Base-by-base conservation (phyloP, 352 stramenopile genomes). In the Elongisporangium senticosum region DNA sequence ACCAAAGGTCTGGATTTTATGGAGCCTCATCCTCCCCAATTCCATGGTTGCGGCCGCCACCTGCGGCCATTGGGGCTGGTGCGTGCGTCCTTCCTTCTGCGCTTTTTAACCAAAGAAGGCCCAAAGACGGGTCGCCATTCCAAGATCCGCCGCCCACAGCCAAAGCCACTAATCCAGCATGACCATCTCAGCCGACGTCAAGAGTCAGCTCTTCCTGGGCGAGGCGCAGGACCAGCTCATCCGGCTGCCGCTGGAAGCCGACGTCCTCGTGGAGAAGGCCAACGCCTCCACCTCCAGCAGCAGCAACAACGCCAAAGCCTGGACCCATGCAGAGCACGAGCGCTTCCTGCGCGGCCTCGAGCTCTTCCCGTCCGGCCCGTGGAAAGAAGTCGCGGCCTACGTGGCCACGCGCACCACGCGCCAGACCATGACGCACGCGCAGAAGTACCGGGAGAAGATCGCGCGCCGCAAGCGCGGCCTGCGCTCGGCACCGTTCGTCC, bases 401-500 rank as follows among this genome's bases (percentile, higher is more conserved):
- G 70, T 87, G 13, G 66, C 73, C 24, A 84, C 76, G 0, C 71
- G 79, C 47, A 87, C 79, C 1, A 83, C 90, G 3, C 89, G 93
- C n/a, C 95, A 98, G 68, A 98, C 97, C 47, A 83, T 83, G 49
- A 96, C 83, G n/a, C 94, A 98, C 61, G 92, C 92, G 3, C 92
- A 98, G 72, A 98, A 98, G 65, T 98, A 98, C 67, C 77, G 79
- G 52, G 74, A 89, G 64, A 90, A 90, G 67, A 80, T 85, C 51
- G 72, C 71, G 14, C 70, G 79, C 2, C 68, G 78, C 37, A 83
- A 79, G 50, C 69, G 68, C 10, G 77, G 71, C 11, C 56, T 78
- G 43, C 71, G 72, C 14, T 43, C 33, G 13, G 33, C 33, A 4
- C 33, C 33, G 33, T 43, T 43, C 4, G 33, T 43, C 1, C 33